Percentiles rank a stretch among this genome's conserved stretches.
Evolutionary conservation across 148 eudicot species (phyloP).

Genomic region (Amaranthus hypochondriacus): DNA sequence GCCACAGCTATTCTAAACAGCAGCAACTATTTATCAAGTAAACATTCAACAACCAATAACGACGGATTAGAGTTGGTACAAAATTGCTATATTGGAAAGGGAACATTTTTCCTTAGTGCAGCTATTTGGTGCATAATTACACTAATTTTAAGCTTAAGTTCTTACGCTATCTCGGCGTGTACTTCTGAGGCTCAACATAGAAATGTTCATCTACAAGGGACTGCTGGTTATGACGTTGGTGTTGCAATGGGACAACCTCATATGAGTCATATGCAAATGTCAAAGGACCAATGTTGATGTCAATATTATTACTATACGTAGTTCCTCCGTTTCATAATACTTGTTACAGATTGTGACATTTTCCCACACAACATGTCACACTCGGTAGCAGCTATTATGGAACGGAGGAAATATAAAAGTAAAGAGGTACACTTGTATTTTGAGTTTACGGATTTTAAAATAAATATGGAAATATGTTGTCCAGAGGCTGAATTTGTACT

Average conservation of each 20-base stretch:
- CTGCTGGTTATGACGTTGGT: neutral
- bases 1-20: slow-evolving; percentile 7
- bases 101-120: neutral
- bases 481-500: no score
- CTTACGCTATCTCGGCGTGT: slow-evolving; percentile 1
- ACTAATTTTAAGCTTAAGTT: neutral
- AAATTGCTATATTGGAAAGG: neutral
- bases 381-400: no score
- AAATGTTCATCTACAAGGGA: neutral
- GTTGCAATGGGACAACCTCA: slow-evolving; percentile 20
- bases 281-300: slow-evolving; percentile 9
- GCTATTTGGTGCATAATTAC: slow-evolving; percentile 10
- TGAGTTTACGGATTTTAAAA: no score
- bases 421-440: no score
- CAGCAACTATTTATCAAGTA: neutral
- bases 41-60: neutral
- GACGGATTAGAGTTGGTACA: neutral
- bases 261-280: neutral
- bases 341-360: no score
- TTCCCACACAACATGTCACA: no score
- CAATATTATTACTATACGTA: no score
- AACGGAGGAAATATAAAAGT: no score
- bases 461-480: no score
- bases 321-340: no score
- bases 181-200: neutral